These are phyloP conservation scores for Gossypium laxum DNA, from an alignment of 441 rosid genomes.

Conservation along the genomic window DNA sequence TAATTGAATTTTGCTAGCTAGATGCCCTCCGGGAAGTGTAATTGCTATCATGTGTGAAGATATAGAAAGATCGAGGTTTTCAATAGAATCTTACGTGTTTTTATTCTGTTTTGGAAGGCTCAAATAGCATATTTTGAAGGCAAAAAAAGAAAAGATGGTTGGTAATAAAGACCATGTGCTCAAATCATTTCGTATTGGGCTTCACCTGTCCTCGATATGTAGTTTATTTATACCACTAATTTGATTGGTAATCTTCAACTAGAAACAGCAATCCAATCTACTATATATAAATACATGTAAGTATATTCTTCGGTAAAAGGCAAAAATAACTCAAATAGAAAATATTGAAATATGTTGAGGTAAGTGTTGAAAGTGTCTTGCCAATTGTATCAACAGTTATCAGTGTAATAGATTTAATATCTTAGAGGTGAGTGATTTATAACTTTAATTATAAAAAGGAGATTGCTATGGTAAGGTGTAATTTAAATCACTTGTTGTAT, in stretches of 20 bases:
- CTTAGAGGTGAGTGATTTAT: no score
- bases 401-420: no score
- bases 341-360: no score
- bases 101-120: slow-evolving; percentile 31
- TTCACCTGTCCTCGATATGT: slow-evolving; percentile 24
- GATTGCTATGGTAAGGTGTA: no score
- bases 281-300: no score
- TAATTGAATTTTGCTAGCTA: slow-evolving; percentile 18
- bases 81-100: slow-evolving; percentile 11
- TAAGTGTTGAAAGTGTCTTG: no score
- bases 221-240: slow-evolving; percentile 19
- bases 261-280: slow-evolving; percentile 5
- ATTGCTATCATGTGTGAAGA: slow-evolving; percentile 39
- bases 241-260: slow-evolving; percentile 31
- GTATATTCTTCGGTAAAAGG: no score
- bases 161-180: slow-evolving; percentile 33
- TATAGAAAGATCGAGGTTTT: slow-evolving; percentile 2
- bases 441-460: no score
- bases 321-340: no score
- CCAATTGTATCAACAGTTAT: no score
- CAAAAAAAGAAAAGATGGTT: neutral
- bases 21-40: slow-evolving; percentile 43
- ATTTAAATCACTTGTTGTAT: no score
- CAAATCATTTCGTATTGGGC: slow-evolving; percentile 46
- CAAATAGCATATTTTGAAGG: slow-evolving; percentile 22